Evolutionary conservation across 768 basidiomycete genomes (phyloP).

Genomic region (Lepiota brunneoincarnata): DNA sequence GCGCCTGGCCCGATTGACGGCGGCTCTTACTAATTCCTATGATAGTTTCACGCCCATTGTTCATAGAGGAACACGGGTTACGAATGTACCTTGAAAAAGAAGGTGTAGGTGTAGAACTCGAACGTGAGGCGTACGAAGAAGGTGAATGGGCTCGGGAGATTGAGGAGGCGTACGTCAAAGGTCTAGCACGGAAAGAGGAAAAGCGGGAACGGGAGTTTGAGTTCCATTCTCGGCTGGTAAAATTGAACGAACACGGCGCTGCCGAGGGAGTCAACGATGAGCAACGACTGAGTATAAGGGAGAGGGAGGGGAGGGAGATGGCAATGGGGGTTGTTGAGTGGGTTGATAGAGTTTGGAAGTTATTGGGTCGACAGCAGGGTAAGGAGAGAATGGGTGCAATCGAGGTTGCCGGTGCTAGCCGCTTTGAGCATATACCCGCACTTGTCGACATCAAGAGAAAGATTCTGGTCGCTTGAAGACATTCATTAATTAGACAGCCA

Average conservation of each 20-base stretch:
- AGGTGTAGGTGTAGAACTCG: slow-evolving; percentile 69
- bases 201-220: slow-evolving; percentile 41
- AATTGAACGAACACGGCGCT: neutral
- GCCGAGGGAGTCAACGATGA: slow-evolving; percentile 16
- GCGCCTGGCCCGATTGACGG: slow-evolving; percentile 15
- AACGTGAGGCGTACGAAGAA: slow-evolving; percentile 61
- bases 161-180: slow-evolving; percentile 53
- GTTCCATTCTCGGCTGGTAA: neutral
- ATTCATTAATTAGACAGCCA: neutral
- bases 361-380: neutral
- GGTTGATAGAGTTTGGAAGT: slow-evolving; percentile 37
- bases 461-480: neutral
- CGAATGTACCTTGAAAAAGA: slow-evolving; percentile 58
- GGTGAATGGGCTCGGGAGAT: slow-evolving; percentile 69
- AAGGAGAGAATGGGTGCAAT: neutral
- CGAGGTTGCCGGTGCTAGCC: neutral
- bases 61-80: slow-evolving; percentile 79
- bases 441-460: neutral
- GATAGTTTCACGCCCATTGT: slow-evolving; percentile 72
- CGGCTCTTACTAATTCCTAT: slow-evolving; percentile 3
- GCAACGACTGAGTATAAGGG: slow-evolving; percentile 36
- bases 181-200: slow-evolving; percentile 41
- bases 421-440: neutral
- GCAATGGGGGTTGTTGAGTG: slow-evolving; percentile 50
- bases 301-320: slow-evolving; percentile 41